phyloP scores from a whole-genome alignment of 495 filamentous ascomycete species.

The Podospora appendiculata region DNA sequence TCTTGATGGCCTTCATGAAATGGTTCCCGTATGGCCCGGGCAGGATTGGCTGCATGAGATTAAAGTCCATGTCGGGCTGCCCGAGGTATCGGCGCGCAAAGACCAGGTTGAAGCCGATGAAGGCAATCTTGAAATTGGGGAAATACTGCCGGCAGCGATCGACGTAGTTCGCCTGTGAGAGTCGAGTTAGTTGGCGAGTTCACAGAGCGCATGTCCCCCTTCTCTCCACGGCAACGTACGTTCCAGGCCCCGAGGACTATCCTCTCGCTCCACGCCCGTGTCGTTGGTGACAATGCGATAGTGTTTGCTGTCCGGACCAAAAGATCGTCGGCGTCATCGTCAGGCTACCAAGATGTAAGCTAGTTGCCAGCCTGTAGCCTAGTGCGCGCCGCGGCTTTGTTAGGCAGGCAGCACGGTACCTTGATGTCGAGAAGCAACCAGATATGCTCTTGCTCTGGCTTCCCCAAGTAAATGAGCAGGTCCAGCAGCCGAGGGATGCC shows the following conservation, averaged over 20 bases:
- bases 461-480: conserved; percentile 60
- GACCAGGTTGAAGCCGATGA: conserved; percentile 63
- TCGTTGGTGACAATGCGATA: conserved; percentile 42
- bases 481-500: conserved; percentile 70
- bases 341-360: conserved; percentile 26
- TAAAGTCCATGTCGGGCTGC: conserved; percentile 59
- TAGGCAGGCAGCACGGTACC: conserved; percentile 25
- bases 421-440: conserved; percentile 92
- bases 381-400: too few species aligned
- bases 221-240: conserved; percentile 28
- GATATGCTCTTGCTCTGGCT: conserved; percentile 50
- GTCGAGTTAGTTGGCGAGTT: conserved; percentile 1
- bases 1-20: conserved; percentile 55
- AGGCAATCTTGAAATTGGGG: conserved; percentile 56
- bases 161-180: conserved; percentile 49
- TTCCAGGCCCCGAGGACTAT: conserved; percentile 77
- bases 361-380: conserved; percentile 1
- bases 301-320: conserved; percentile 57
- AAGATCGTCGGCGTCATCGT: conserved; percentile 63
- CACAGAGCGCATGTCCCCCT: too few species aligned
- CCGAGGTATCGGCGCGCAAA: conserved; percentile 65
- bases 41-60: conserved; percentile 59
- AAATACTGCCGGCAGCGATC: conserved; percentile 51
- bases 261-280: conserved; percentile 58
- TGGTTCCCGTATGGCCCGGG: conserved; percentile 52